Percentiles rank a stretch among this genome's conserved stretches.
Conservation (phyloP, 2,329 filamentous ascomycete species). For the Colletotrichum abscissum region DNA sequence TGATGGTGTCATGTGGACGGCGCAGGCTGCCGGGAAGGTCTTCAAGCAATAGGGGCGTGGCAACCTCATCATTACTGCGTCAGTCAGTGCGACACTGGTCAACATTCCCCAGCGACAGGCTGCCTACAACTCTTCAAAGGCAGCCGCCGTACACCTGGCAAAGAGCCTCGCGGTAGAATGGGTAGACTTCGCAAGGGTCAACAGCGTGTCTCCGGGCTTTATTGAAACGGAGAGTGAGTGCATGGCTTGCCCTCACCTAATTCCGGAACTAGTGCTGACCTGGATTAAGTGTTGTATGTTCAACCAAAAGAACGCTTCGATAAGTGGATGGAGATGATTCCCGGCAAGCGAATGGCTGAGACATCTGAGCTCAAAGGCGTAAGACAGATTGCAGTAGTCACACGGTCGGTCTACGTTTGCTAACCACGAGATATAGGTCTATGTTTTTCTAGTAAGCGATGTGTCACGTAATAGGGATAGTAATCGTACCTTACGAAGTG, state of each 20-base stretch:
- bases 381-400: neutral
- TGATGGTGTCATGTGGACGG: neutral
- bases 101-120: neutral
- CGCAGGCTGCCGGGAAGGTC: neutral
- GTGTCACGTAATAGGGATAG: too few species aligned
- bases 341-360: neutral
- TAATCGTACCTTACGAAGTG: too few species aligned
- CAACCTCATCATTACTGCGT: neutral
- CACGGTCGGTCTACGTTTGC: neutral
- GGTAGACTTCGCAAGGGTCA: neutral
- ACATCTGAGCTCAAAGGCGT: neutral
- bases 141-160: neutral
- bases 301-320: neutral
- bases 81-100: neutral
- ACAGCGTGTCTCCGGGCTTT: neutral
- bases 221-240: neutral
- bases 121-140: neutral
- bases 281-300: neutral
- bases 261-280: neutral
- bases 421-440: neutral
- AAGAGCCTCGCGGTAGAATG: neutral
- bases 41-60: neutral
- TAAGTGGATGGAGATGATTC: neutral
- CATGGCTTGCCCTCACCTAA: neutral
- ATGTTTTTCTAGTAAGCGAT: neutral